Evolutionary conservation across 2,329 filamentous ascomycete species (phyloP).

Genomic region (Clathrospora elynae): DNA sequence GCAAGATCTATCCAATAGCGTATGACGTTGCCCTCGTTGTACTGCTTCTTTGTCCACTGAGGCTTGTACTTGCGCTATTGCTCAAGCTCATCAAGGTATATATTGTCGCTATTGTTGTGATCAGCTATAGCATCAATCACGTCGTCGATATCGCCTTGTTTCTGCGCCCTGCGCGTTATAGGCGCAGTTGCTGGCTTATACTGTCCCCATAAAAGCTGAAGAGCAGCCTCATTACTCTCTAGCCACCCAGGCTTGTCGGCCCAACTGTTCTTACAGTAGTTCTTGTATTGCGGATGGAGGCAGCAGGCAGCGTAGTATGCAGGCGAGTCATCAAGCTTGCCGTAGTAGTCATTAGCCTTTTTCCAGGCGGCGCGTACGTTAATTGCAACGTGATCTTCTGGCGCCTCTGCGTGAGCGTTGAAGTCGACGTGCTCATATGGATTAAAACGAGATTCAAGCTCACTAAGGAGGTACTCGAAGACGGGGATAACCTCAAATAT

Average conservation of each 20-base stretch:
- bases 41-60: too few relatives aligned
- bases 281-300: neutral
- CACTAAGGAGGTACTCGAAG: neutral
- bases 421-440: neutral
- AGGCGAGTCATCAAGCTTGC: neutral
- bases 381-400: too few relatives aligned
- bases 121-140: too few relatives aligned
- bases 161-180: neutral
- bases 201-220: neutral
- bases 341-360: neutral
- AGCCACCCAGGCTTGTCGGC: conserved; percentile 1
- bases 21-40: neutral
- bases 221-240: neutral
- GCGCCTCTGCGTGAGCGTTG: too few relatives aligned
- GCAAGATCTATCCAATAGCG: neutral
- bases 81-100: too few relatives aligned
- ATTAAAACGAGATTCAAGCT: neutral
- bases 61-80: too few relatives aligned
- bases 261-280: conserved; percentile 5
- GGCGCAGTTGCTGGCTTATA: neutral
- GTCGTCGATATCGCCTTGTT: neutral
- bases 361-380: neutral
- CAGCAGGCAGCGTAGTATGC: neutral
- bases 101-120: neutral
- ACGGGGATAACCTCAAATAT: neutral